Conservation (phyloP, 164 flowering plant genomes). For the Annona squamosa region DNA sequence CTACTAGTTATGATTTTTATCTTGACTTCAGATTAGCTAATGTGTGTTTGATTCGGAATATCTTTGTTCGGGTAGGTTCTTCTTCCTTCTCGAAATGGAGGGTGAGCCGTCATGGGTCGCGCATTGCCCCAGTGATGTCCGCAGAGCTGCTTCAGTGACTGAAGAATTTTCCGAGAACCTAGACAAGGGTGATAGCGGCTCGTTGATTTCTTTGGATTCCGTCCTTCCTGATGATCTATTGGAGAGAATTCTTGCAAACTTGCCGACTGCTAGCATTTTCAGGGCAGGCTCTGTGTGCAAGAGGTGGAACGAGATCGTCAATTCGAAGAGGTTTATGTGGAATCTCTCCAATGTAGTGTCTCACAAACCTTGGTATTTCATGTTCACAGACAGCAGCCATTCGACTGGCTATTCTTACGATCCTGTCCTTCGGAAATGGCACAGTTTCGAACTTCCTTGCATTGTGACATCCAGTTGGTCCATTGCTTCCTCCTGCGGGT, state of each 20-base stretch:
- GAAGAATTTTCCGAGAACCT: slow-evolving; percentile 35
- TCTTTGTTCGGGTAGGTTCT: not conserved
- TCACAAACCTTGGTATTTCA: slow-evolving; percentile 89
- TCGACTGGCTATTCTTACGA: slow-evolving; percentile 81
- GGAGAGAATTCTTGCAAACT: slow-evolving; percentile 65
- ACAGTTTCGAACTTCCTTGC: slow-evolving; percentile 70
- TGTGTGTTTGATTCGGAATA: not conserved
- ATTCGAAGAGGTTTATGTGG: slow-evolving; percentile 63
- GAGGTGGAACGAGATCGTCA: slow-evolving; percentile 74
- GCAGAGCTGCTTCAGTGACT: slow-evolving; percentile 24
- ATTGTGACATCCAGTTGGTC: slow-evolving; percentile 55
- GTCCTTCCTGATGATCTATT: slow-evolving; percentile 80
- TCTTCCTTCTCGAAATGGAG: slow-evolving; percentile 13
- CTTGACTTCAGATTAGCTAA: not conserved
- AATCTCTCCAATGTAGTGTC: slow-evolving; percentile 34
- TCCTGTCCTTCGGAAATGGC: slow-evolving; percentile 75
- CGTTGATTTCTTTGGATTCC: slow-evolving; percentile 40
- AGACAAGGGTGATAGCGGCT: slow-evolving; percentile 40
- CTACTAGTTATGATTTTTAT: not conserved
- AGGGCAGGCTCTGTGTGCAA: slow-evolving; percentile 84
- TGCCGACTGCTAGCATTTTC: slow-evolving; percentile 77
- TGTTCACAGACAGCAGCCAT: slow-evolving; percentile 81
- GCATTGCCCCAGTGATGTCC: slow-evolving; percentile 7
- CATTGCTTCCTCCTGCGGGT: slow-evolving; percentile 70
- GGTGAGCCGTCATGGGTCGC: slow-evolving; percentile 25